Conservation (phyloP, 768 basidiomycete species). For the Strobilomyces dryophilus region DNA sequence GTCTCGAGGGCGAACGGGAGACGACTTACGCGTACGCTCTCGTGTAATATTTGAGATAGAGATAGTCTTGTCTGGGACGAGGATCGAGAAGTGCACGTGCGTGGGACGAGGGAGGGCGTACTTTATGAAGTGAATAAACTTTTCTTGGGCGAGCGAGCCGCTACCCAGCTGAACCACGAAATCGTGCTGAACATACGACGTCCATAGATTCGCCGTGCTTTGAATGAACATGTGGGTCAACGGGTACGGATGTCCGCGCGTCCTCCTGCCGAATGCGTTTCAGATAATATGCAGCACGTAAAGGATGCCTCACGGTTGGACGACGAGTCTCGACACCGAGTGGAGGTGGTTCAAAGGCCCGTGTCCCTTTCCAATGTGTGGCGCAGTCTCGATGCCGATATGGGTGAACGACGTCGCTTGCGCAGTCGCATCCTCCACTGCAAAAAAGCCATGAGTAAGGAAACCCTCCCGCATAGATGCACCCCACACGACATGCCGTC, state of each 20-base stretch:
- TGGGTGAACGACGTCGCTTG: constrained; percentile 71
- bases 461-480: neutral
- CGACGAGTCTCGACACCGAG: constrained; percentile 39
- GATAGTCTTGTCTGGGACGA: constrained; percentile 66
- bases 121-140: constrained; percentile 85
- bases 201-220: constrained; percentile 55
- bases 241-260: constrained; percentile 59
- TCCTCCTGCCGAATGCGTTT: constrained; percentile 41
- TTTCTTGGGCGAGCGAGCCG: constrained; percentile 60
- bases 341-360: constrained; percentile 90
- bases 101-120: constrained; percentile 28
- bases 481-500: constrained; percentile 39
- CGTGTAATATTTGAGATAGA: constrained; percentile 79
- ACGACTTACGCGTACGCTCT: constrained; percentile 65
- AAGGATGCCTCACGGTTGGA: constrained; percentile 52
- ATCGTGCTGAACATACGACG: constrained; percentile 74
- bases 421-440: constrained; percentile 56
- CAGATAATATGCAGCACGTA: neutral
- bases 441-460: neutral
- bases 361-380: constrained; percentile 64
- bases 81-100: neutral
- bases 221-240: constrained; percentile 63
- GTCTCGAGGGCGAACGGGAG: neutral
- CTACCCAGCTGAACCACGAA: constrained; percentile 75
- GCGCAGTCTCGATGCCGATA: constrained; percentile 66